Base-by-base conservation (phyloP, 768 basidiomycete species). In the Suillus decipiens region DNA sequence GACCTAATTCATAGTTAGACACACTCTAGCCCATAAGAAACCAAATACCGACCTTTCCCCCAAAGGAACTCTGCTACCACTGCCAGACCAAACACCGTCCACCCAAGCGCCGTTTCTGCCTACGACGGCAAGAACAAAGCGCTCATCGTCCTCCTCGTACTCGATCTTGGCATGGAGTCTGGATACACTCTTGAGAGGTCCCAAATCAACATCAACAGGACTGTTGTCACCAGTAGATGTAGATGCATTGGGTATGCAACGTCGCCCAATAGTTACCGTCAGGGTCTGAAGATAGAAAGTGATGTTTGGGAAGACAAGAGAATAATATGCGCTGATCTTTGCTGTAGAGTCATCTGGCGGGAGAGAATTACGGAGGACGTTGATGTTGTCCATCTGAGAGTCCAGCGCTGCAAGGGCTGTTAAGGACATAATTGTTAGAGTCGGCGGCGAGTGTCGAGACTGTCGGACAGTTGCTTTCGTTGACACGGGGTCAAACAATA, bases 51-150 rank as follows among this genome's bases (percentile, higher is more conserved):
- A 95, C 96, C 93, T 84, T 74, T 95, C 93, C 42, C 89, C 82
- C 24, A 99, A 79, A 36, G 91, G 85, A n/a, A 95, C 90, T 64
- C 88, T 86, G 64, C 90, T 89, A 17, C 96, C 94, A 67, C 92
- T 89, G 12, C 90, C 91, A 56, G 88, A 89, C 92, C 96, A 99
- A n/a, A 92, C 87, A 36, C 95, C 96, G 67, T 99, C 95, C 5
- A 99, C 95, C 91, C 96, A 98, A 19, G 95, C 95, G 14, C 97
- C 97, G 70, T 99, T 99, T 63, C 97, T 82, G n/a, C 97, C 97
- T 42, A 93, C 84, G 42, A 99, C 96, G 64, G 88, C 87, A 41
- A 99, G 84, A 17, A 93, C 88, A 73, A 96, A 97, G 59, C 90
- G 87, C 65, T 92, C 92, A 65, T 90, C 89, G 9, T 93, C 90